Conservation (phyloP, 331 rosid species). For the Rosa hybrid region DNA sequence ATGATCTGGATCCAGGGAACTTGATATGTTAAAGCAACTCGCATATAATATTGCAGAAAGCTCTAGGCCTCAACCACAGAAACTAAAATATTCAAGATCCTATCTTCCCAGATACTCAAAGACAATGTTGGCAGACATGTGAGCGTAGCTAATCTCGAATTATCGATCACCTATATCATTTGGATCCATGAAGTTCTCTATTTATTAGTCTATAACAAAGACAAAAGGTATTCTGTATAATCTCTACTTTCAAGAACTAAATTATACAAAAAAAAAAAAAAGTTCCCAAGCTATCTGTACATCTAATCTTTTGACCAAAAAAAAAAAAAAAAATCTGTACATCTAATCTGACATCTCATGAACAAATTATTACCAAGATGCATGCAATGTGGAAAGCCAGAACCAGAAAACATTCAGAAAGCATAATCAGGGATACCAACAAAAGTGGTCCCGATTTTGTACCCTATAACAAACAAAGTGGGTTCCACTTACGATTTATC, state of each 20-base stretch:
- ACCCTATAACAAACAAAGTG: neutral
- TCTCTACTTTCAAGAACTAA: neutral
- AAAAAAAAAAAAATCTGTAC: no score
- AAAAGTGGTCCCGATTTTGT: neutral
- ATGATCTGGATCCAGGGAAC: conserved; percentile 17
- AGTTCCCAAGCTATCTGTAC: conserved; percentile 10
- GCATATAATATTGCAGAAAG: conserved; percentile 10
- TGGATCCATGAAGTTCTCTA: neutral
- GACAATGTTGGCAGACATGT: neutral
- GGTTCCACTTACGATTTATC: neutral
- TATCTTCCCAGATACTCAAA: neutral
- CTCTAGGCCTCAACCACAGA: conserved; percentile 5
- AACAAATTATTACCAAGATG: neutral
- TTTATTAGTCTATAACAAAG: neutral
- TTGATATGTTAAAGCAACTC: neutral
- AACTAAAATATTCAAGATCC: neutral
- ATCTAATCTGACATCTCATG: conserved; percentile 10
- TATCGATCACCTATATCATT: conserved; percentile 1
- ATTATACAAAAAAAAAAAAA: neutral
- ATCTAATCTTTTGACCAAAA: no score
- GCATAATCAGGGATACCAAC: conserved; percentile 1
- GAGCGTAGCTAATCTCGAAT: neutral
- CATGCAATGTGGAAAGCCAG: neutral
- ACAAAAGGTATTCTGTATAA: neutral
- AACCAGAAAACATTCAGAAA: neutral